Conservation (phyloP, 306 rosid genomes). For the Malus domestica region ASM211411v1 NC_041800.1:23154233-23154732, state of each 20-base stretch:
- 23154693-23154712: no score
- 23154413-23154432: neutral
- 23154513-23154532: no score
- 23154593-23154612: no score
- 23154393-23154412: neutral
- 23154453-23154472: neutral
- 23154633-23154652: no score
- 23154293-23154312: neutral
- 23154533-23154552: no score
- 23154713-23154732: no score
- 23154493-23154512: neutral
- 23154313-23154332: neutral
- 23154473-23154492: neutral
- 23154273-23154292: neutral
- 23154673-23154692: no score
- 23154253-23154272: fast-evolving
- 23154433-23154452: neutral
- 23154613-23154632: no score
- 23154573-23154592: no score
- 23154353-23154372: no score
- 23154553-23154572: no score
- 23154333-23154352: neutral
- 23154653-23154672: no score
- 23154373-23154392: neutral
- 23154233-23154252: neutral